These are phyloP conservation scores for Leucocoprinus birnbaumii DNA, from an alignment of 768 basidiomycete species.

Conservation along the genomic window DNA sequence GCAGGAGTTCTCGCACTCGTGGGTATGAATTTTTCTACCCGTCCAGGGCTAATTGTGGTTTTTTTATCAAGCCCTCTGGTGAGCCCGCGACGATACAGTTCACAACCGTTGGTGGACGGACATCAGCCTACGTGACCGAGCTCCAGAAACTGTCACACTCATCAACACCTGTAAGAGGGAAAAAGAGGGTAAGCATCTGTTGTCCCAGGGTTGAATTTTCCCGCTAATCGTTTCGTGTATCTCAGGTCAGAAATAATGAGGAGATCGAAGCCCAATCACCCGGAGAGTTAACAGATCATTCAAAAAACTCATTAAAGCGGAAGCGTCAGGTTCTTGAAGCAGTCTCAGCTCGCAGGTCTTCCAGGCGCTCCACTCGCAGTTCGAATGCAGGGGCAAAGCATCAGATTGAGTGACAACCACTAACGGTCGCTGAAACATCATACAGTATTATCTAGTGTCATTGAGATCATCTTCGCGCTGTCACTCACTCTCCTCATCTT, in stretches of 20 bases:
- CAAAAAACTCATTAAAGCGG: not conserved
- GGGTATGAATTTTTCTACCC: not conserved
- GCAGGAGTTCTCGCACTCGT: not conserved
- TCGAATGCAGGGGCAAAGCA: not conserved
- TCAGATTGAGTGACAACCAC: not conserved
- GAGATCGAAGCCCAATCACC: not conserved
- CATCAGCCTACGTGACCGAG: constrained; percentile 68
- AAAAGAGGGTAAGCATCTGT: not conserved
- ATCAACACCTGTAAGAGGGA: not conserved
- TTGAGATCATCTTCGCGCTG: not conserved
- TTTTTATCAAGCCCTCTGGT: constrained; percentile 55
- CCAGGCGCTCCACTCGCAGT: not conserved
- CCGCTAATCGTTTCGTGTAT: not conserved
- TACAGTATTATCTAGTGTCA: not conserved
- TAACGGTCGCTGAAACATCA: not conserved
- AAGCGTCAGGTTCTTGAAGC: not conserved
- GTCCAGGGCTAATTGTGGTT: not conserved
- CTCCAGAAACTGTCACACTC: constrained; percentile 41
- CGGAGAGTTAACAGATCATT: not conserved
- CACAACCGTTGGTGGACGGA: constrained; percentile 74
- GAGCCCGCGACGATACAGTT: constrained; percentile 70
- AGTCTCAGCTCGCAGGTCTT: not conserved
- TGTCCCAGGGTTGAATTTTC: not conserved
- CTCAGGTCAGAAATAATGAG: not conserved
- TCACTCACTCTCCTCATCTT: constrained; percentile 46